A percentile compares a stretch with the other conserved stretches of the same genome.
Conservation (phyloP, 148 eudicot species). For the Nepenthes gracilis region DNA sequence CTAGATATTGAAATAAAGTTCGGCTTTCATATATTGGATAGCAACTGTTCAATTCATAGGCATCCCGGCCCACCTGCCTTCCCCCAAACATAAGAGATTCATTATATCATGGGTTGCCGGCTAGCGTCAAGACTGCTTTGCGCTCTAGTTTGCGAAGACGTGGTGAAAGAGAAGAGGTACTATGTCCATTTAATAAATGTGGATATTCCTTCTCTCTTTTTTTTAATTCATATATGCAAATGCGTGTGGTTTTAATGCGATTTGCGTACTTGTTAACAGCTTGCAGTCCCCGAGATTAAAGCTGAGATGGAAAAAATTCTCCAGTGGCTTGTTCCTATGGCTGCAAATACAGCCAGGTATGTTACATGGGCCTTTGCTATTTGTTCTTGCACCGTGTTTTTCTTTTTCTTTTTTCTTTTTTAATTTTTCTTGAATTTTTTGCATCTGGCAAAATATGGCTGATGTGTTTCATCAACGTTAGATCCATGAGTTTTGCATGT, state of each 20-base stretch:
- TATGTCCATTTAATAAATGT: too few species aligned
- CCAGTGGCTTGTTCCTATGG: conserved; percentile 80
- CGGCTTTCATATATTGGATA: neutral
- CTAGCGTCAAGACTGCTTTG: conserved; percentile 53
- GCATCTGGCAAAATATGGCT: too few species aligned
- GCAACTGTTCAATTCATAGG: neutral
- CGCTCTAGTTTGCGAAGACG: conserved; percentile 59
- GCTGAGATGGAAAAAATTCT: conserved; percentile 86
- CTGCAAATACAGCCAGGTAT: conserved; percentile 80
- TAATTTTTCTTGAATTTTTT: too few species aligned
- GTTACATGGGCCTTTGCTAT: conserved; percentile 7
- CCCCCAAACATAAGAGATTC: conserved; percentile 25
- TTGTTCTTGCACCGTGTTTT: neutral
- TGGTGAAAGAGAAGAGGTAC: conserved; percentile 54
- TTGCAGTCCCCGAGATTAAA: conserved; percentile 49
- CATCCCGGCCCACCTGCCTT: neutral
- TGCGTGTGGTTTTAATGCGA: neutral
- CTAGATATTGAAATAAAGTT: too few species aligned
- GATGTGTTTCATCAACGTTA: too few species aligned
- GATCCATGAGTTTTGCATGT: neutral
- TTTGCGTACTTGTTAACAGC: conserved; percentile 29
- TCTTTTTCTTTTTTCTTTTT: neutral
- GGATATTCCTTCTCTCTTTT: too few species aligned
- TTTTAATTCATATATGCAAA: too few species aligned
- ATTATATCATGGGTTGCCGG: conserved; percentile 72